Conservation (phyloP, 202 grass and related monocot species). For the Setaria italica region DNA sequence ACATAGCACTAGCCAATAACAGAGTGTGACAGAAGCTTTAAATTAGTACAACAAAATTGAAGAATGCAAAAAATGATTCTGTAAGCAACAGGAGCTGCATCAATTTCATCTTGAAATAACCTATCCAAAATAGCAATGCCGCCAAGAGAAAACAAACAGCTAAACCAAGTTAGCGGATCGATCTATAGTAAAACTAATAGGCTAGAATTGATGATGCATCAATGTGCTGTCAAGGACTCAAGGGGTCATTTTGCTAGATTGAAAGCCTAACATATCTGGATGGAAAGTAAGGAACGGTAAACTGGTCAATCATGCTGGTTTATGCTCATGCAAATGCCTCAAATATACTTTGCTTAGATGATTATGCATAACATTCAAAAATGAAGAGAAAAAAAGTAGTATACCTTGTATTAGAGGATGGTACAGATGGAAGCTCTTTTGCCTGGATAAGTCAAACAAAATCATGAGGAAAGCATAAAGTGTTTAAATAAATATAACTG, state of each 20-base stretch:
- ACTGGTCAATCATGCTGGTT: not conserved
- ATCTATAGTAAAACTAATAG: not conserved
- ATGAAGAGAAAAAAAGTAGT: not conserved
- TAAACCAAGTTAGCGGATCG: not conserved
- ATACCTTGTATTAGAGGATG: conserved; percentile 65
- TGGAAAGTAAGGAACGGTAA: not conserved
- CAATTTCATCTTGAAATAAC: conserved; percentile 30
- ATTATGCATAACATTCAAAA: conserved; percentile 1
- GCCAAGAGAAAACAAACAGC: not conserved
- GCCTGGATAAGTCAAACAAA: conserved; percentile 52
- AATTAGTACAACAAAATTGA: not conserved
- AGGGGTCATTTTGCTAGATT: conserved; percentile 2
- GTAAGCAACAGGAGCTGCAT: not conserved
- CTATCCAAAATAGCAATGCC: conserved; percentile 6
- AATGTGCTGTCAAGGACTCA: no score
- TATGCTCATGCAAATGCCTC: not conserved
- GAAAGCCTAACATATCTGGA: not conserved
- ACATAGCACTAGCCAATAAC: not conserved
- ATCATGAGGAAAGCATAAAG: conserved; percentile 29
- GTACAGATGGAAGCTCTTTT: conserved; percentile 52
- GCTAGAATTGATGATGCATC: not conserved
- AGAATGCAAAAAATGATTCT: not conserved
- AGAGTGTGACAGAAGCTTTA: not conserved
- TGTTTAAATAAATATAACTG: not conserved
- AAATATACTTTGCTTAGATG: not conserved